Evolutionary conservation across 1,284 basidiomycete species (phyloP), one percentile per base, ranked within the genome.

Genomic region (Coriolopsis trogii): DNA sequence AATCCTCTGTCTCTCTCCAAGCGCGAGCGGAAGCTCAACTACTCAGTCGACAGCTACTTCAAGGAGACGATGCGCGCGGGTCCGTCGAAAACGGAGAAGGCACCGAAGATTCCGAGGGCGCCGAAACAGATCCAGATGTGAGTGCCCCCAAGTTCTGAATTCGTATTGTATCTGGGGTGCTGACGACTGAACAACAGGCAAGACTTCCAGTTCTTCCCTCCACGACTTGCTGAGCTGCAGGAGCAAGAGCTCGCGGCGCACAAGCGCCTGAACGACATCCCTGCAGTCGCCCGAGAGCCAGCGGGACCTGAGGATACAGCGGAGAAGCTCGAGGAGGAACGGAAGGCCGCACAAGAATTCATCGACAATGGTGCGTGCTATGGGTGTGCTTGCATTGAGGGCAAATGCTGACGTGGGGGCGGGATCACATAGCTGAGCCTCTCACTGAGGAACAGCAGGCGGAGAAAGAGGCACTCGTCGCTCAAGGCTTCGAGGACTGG

Each of bases 161-260:
- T 24, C 3, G 18, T 29, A 34, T 47, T 24, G 37, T 41, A 7
- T 16, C n/a, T 10, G 21, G 23, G n/a, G 7, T 44, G 46, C 40
- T 39, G 3, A 30, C 15, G 31, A 16, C 33, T 34, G 3, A 12
- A 20, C n/a, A 61, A 38, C 60, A 95, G 93, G 60, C 89, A 96
- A 73, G 96, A 98, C 69, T 98, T 95, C 80, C 96, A 99, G 67
- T 99, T 99, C 79, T 98, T 93, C 76, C 91, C 95, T 3, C 81
- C 87, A 0, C 79, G 89, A 41, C 74, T 99, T 8, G 79, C 85
- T 9, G 88, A 89, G 63, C 75, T 98, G 39, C 95, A 98, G 68
- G 92, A 97, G 63, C 84, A 88, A 51, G 97, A 98, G 70, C 75
- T 89, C 26, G 87, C 89, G 5, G 89, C 87, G 16, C 87, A 89